Evolutionary conservation across 495 filamentous ascomycete genomes (phyloP), one percentile per base, ranked within the genome.

Genomic region (Daldinia decipiens): DNA sequence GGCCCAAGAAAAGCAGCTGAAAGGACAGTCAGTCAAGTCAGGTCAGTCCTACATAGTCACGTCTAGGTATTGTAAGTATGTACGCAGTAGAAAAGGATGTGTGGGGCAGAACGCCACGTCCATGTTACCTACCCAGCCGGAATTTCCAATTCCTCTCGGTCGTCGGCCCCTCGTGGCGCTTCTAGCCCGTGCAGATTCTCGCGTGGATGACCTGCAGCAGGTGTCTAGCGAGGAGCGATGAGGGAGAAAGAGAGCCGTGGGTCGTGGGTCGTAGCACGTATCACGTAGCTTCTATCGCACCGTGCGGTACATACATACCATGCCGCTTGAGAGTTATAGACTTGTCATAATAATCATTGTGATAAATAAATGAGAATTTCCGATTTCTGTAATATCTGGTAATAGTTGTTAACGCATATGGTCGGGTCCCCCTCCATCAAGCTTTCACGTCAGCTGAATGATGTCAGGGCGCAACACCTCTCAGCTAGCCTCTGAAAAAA

Each of bases 141-240:
- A 69, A 68, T 65, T 73, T 73, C 65, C 70, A 73, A 73, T 73
- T 73, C 70, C 70, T 69, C 60, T 73, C 62, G 61, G 65, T 69
- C 65, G 65, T 68, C 70, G 70, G 57, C 61, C 70, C 70, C 70
- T 65, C 70, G 70, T 73, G 65, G 70, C 70, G 70, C 47, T 56
- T 65, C 70, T 51, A 65, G 70, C 70, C 62, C 70, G 70, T 69
- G 70, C 70, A 73, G 70, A 66, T 69, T 73, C 70, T 73, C 70
- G 70, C 70, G 70, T 73, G 70, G 70, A 72, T 72, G 70, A 72
- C 70, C 65, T 72, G 70, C 70, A 72, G 70, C 47, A 53, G 24
- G 24, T 71, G 36, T 38, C 45, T 66, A 63, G 51, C 43, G 36
- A 45, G 52, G 47, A 59, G 47, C 40, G 38, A 55, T 59, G 52